Conservation (phyloP, 2,329 filamentous ascomycete genomes). For the Paecilomyces formosus region DNA sequence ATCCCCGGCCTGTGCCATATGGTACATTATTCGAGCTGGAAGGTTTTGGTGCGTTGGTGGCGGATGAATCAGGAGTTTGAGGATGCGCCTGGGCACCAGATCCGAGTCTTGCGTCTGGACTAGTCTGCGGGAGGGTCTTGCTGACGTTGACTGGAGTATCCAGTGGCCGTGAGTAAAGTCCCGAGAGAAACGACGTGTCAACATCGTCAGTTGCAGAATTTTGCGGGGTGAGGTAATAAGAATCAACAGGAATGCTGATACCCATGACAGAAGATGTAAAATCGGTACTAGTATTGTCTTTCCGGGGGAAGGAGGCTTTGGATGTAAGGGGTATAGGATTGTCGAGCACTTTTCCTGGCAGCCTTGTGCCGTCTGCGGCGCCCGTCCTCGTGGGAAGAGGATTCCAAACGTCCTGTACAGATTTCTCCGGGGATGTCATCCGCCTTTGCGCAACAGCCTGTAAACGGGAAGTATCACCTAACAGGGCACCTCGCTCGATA, state of each 20-base stretch:
- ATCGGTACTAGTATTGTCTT: constrained; percentile 11
- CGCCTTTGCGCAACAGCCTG: background rate
- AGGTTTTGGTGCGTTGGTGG: constrained; percentile 13
- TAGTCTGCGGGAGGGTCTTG: background rate
- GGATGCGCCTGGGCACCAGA: constrained; percentile 16
- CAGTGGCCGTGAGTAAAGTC: constrained; percentile 10
- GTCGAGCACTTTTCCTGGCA: background rate
- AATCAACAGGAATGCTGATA: constrained; percentile 25
- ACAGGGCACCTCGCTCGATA: constrained; percentile 21
- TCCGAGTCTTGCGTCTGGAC: constrained; percentile 3
- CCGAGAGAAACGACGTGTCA: constrained; percentile 18
- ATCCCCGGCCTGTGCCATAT: background rate
- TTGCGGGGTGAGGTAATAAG: constrained; percentile 24
- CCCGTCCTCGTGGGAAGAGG: background rate
- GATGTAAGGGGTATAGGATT: background rate
- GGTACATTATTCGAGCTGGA: background rate
- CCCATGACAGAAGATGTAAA: constrained; percentile 22
- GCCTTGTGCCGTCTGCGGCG: background rate
- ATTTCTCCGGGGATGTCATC: background rate
- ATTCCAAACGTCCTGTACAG: background rate
- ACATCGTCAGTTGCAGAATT: constrained; percentile 21
- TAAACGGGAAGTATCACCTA: background rate
- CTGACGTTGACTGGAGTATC: background rate
- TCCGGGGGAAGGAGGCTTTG: constrained; percentile 5
- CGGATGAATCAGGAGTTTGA: constrained; percentile 25